Base-by-base conservation (phyloP, 2,329 filamentous ascomycete species). In the Gremmenia infestans region DNA sequence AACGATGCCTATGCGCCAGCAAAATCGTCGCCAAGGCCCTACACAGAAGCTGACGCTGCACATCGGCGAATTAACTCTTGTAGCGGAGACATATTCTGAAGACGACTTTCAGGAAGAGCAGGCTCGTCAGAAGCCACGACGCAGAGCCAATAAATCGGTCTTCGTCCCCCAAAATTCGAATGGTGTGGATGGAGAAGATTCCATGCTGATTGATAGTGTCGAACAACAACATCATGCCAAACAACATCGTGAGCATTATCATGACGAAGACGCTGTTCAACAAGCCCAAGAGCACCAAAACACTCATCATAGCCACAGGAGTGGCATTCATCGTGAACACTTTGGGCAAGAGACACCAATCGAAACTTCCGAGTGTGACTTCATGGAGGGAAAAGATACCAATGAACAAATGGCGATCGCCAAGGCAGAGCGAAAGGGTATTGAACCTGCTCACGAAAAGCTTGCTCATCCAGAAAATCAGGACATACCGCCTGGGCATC, bases 1-100 rank as follows among this genome's bases (percentile, higher is more conserved):
- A 23, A 53, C 45, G 25, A 67, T 67, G 65, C 58, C 54, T 15
- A n/a, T 58, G 11, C 43, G 40, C 35, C 42, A 61, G n/a, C 14
- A 23, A 14, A 28, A 15, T 36, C 39, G 50, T 25, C 46, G 42
- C 17, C 14, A 42, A 17, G 35, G 11, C 6, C n/a, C 9, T 6
- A n/a, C 36, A 32, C 28, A 19, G 17, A 45, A 23, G 36, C 11
- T 25, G 25, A 37, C 49, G 2, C 17, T 52, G 5, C 14, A 43
- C 9, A 48, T 57, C 15, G 43, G 36, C 28, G 47, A 50, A 19
- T 35, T 57, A 23, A 52, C 48, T 4, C 17, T 53, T 22, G 48
- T 48, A 32, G 35, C 15, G 17, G 37, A 52, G 43, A 28, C 22
- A 14, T 25, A n/a, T 19, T 17, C 32, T 17, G 37, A 11, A 37